Percentiles rank a stretch among this genome's conserved stretches.
Evolutionary conservation across 305 asterid genomes (phyloP).

Genomic region (Striga hermonthica): DNA sequence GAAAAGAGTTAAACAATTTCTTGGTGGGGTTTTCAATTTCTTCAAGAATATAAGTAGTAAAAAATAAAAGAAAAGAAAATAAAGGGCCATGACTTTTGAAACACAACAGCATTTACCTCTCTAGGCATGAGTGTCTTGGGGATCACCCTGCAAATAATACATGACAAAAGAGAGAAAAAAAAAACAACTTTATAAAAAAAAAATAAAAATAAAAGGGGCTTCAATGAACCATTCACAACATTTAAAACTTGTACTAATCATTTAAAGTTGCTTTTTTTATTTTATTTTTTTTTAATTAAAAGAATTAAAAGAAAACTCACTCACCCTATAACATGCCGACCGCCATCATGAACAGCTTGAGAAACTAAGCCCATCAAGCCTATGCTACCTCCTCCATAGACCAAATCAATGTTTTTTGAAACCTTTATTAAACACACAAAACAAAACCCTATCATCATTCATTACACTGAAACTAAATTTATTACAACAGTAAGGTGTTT

Average conservation of each 20-base stretch:
- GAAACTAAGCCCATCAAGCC: conserved; percentile 96
- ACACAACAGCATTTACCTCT: conserved; percentile 69
- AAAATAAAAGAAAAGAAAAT: too few species aligned
- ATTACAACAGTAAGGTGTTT: too few species aligned
- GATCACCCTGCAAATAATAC: conserved; percentile 84
- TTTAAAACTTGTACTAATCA: background rate
- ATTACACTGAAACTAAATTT: too few species aligned
- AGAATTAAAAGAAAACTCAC: conserved; percentile 24
- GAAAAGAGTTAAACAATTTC: conserved; percentile 23
- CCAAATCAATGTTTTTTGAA: conserved; percentile 86
- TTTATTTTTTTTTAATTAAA: background rate
- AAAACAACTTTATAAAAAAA: conserved; percentile 34
- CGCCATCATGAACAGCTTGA: conserved; percentile 96
- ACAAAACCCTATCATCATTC: background rate
- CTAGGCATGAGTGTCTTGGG: conserved; percentile 99
- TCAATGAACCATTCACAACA: background rate
- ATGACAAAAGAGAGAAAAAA: conserved; percentile 50
- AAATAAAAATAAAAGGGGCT: too few species aligned
- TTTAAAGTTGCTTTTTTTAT: background rate
- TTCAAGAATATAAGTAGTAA: conserved; percentile 1
- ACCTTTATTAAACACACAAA: conserved; percentile 42
- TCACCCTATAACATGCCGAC: conserved; percentile 90
- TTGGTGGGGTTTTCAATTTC: conserved; percentile 21
- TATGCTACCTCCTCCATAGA: conserved; percentile 98
- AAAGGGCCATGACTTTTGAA: conserved; percentile 10